Base-by-base conservation (phyloP, 345 rosid genomes). In the Kernera saxatilis region DNA sequence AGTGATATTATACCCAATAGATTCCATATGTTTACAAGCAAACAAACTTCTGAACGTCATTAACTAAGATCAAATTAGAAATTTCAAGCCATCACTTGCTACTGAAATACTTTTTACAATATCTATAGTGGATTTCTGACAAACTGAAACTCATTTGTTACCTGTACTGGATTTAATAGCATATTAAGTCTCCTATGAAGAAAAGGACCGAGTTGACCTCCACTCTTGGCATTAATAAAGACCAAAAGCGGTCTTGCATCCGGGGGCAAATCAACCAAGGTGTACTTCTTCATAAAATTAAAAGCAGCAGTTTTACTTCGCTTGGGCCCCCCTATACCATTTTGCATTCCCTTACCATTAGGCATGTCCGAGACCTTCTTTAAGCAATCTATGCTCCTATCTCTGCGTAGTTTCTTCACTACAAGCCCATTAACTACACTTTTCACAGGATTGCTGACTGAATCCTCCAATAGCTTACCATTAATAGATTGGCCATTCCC, bases 81-180 rank as follows among this genome's bases (percentile, higher is more conserved):
- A 41, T 30, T 53, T 53, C 39, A 63, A 33, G 48, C 49, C 39
- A 63, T 63, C 37, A 43, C 46, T 43, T 53, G 54, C 56, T 43
- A 25, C 63, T 52, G 43, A 22, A 4, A 40, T 21, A 11, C 0
- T 29, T 21, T 51, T 8, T 29, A 14, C 26, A 72, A 18, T 15
- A 54, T 46, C 26, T 65, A 14, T 3, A 64, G 33, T 36, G 49
- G 6, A 15, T 13, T 41, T 56, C 26, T 33, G 26, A 21, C 11
- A 57, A 21, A 56, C 5, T 35, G 25, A 61, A 71, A 70, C 43
- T 29, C 51, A 53, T 35, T 35, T 52, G 33, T 54, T 73, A 86
- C 96, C 91, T 90, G 96, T 17, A 76, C 89, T 65, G 96, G 93
- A 81, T 87, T 90, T 75, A 90, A 75, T 43, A 90, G 82, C 84